phyloP scores from a whole-genome alignment of 1,284 basidiomycete genomes.

The Boletellus dicymbophilus region DNA sequence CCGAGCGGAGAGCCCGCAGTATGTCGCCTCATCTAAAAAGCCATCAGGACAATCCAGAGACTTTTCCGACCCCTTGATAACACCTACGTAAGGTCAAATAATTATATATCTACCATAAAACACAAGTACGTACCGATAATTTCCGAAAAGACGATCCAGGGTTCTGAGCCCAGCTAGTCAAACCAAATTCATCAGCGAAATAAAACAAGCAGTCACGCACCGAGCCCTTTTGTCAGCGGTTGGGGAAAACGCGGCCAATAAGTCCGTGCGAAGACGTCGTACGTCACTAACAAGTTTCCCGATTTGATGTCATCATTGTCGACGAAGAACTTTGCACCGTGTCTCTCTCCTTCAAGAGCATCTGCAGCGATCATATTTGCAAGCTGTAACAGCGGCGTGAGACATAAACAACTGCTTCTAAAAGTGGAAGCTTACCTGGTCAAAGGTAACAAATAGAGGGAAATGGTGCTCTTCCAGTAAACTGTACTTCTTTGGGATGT shows the following conservation, averaged over 20 bases:
- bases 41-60: slow-evolving; percentile 38
- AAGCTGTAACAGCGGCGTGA: slow-evolving; percentile 11
- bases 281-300: slow-evolving; percentile 42
- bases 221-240: slow-evolving; percentile 52
- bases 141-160: slow-evolving; percentile 65
- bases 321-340: slow-evolving; percentile 14
- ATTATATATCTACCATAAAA: not conserved
- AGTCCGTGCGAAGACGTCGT: slow-evolving; percentile 47
- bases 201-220: slow-evolving; percentile 33
- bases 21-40: slow-evolving; percentile 46
- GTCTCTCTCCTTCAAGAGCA: slow-evolving; percentile 7
- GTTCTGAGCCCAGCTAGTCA: slow-evolving; percentile 40
- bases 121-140: slow-evolving; percentile 51
- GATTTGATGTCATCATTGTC: slow-evolving; percentile 13
- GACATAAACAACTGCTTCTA: not conserved
- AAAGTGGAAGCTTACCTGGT: slow-evolving; percentile 44
- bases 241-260: slow-evolving; percentile 72
- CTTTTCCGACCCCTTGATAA: slow-evolving; percentile 67
- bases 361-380: slow-evolving; percentile 23
- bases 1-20: slow-evolving; percentile 49
- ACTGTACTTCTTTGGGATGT: slow-evolving; percentile 59
- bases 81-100: slow-evolving; percentile 41
- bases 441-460: slow-evolving; percentile 69
- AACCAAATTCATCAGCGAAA: not conserved
- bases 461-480: slow-evolving; percentile 62